Base-by-base conservation (phyloP, 2,329 filamentous ascomycete species). In the Gaeumannomyces tritici region DNA sequence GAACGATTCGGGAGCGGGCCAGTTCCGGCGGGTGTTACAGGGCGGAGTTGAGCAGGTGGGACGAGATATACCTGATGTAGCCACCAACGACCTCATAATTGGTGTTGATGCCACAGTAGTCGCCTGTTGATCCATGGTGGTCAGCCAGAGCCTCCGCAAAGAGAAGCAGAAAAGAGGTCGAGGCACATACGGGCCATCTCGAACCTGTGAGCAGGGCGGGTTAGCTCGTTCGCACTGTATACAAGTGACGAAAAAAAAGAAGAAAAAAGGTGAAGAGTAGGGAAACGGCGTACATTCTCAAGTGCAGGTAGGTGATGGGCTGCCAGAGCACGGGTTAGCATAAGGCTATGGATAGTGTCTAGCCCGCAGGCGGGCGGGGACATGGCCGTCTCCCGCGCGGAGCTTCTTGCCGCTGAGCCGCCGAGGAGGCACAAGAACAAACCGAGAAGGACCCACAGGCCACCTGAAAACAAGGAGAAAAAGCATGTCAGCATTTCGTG, bases 51-150 rank as follows among this genome's bases (percentile, higher is more conserved):
- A 15, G 3, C 13, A 15, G 33, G 33, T 35, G 55, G 55, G 28
- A 15, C 24, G 33, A n/a, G 15, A 28, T 59, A 54, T 35, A 61
- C 56, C 28, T 64, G 63, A 24, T 67, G 73, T 93, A 96, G 61
- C 90, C 91, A 65, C 90, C 93, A 57, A 96, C 82, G 42, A 97
- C 85, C 73, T 97, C 92, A 72, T 89, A 97, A 42, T 70, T 54
- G 18, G 60, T 61, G 54, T 61, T 61, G 18, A 61, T 29, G 51
- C 60, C 26, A 54, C 51, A 56, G 51, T 57, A 56, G 31, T 61
- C 60, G 11, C 60, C 60, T 61, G 29, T 27, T 18, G 18, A 42
- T 21, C 24, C 18, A 57, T 12, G 54, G 3, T 33, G 12, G 59
- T 61, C 60, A 61, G 60, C 29, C 5, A 26, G 7, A 13, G 27